phyloP scores from a whole-genome alignment of 768 basidiomycete species.

The Trametes meyenii region DNA sequence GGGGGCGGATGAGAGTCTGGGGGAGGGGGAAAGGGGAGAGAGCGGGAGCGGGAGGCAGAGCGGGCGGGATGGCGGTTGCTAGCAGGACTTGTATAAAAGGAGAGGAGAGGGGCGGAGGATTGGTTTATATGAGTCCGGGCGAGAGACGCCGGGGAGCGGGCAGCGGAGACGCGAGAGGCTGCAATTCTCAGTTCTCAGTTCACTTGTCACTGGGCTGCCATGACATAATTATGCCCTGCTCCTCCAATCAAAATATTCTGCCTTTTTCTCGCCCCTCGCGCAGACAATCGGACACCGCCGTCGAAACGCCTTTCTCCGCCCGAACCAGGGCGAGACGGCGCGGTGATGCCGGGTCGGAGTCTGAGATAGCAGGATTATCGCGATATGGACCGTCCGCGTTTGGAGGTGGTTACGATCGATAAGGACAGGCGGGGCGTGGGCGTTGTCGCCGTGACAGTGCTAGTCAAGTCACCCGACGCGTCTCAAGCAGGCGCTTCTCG shows the following conservation, averaged over 20 bases:
- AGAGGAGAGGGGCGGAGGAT: constrained; percentile 10
- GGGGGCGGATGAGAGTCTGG: constrained; percentile 4
- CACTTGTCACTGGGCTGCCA: constrained; percentile 4
- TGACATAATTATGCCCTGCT: constrained; percentile 14
- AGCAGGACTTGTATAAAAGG: constrained; percentile 12
- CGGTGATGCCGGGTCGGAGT: constrained; percentile 12
- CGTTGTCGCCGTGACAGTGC: not conserved
- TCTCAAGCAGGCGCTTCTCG: constrained; percentile 9
- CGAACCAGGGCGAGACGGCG: not conserved
- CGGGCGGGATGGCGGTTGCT: constrained; percentile 12
- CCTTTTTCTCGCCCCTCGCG: not conserved
- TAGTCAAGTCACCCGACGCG: constrained; percentile 17
- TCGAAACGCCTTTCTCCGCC: constrained; percentile 9
- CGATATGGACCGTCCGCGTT: constrained; percentile 14
- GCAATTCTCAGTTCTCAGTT: constrained; percentile 9
- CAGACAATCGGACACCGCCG: not conserved
- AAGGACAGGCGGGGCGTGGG: not conserved
- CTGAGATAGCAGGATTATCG: constrained; percentile 15
- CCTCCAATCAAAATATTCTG: not conserved
- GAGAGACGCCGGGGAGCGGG: constrained; percentile 16
- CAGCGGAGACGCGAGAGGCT: no score
- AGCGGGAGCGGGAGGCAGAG: not conserved
- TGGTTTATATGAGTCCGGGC: constrained; percentile 24
- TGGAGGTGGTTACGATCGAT: constrained; percentile 24
- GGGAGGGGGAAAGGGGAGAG: not conserved